A percentile compares a stretch with the other conserved stretches of the same genome.
Evolutionary conservation across 305 asterid species (phyloP).

Genomic region (Rubia peregrina): DNA sequence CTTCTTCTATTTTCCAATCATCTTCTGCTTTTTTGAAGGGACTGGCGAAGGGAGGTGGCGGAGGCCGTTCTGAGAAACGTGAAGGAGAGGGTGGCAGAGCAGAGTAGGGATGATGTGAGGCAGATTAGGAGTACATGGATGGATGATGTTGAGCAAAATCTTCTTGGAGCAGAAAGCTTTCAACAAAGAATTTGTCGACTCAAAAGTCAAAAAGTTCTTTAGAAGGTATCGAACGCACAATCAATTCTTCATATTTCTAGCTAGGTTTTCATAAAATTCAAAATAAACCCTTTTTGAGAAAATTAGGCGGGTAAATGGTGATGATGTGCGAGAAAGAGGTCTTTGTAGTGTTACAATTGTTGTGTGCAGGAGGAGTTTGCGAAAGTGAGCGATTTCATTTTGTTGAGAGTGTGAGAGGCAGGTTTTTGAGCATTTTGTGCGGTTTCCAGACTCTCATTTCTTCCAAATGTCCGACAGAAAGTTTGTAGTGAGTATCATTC

Average conservation of each 20-base stretch:
- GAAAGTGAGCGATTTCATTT: conserved; percentile 22
- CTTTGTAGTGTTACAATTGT: conserved; percentile 41
- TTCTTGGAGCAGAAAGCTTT: conserved; percentile 37
- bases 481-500: conserved; percentile 67
- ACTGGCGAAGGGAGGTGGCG: too few relatives aligned
- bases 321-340: conserved; percentile 94
- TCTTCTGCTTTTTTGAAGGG: too few relatives aligned
- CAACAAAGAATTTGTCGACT: conserved; percentile 19
- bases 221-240: conserved; percentile 57
- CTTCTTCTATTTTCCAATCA: too few relatives aligned
- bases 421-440: conserved; percentile 22
- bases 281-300: conserved; percentile 24
- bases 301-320: conserved; percentile 34
- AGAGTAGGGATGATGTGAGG: too few relatives aligned
- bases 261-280: conserved; percentile 11
- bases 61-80: too few relatives aligned
- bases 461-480: conserved; percentile 68
- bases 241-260: conserved; percentile 25
- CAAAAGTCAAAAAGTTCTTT: conserved; percentile 21
- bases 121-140: conserved; percentile 41
- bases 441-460: background rate
- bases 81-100: too few relatives aligned
- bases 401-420: conserved; percentile 27
- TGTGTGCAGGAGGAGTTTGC: conserved; percentile 74
- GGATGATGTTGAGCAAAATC: conserved; percentile 54